Conservation (phyloP, 2,329 filamentous ascomycete genomes). For the Colletotrichum caudatum region DNA sequence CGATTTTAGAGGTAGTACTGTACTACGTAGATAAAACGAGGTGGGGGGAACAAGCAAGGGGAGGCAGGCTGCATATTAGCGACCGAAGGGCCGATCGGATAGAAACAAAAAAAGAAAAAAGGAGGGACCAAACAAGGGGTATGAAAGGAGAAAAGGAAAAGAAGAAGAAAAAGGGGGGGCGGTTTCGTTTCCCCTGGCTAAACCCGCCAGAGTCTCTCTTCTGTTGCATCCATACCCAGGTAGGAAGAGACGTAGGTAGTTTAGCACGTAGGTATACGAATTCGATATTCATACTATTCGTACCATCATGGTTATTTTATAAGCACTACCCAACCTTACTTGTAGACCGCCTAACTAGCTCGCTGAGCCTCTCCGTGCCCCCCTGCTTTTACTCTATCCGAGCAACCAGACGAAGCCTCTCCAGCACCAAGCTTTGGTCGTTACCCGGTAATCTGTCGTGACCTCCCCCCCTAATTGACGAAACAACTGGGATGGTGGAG, state of each 20-base stretch:
- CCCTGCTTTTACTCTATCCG: conserved; percentile 19
- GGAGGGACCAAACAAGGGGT: conserved; percentile 8
- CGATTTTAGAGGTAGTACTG: conserved; percentile 5
- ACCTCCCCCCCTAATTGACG: background rate
- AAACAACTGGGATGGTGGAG: background rate
- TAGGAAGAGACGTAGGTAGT: too few relatives aligned
- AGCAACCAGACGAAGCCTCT: background rate
- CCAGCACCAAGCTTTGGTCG: conserved; percentile 12
- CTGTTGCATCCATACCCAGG: background rate
- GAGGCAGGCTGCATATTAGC: background rate
- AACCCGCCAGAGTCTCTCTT: conserved; percentile 1
- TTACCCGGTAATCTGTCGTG: background rate
- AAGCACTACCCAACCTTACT: background rate
- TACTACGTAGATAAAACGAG: background rate
- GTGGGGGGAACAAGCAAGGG: conserved; percentile 2
- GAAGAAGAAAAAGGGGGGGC: background rate
- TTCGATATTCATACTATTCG: too few relatives aligned
- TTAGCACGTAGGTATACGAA: too few relatives aligned
- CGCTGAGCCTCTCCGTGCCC: background rate
- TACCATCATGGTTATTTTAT: too few relatives aligned
- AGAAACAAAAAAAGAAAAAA: background rate
- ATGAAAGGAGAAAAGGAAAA: background rate
- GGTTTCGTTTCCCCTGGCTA: conserved; percentile 9
- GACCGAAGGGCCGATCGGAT: conserved; percentile 3
- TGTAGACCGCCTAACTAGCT: background rate